Percentiles rank a stretch among this genome's conserved stretches.
Conservation (phyloP, 2,329 filamentous ascomycete species). For the Cladosporium austrohemisphaericum region DNA sequence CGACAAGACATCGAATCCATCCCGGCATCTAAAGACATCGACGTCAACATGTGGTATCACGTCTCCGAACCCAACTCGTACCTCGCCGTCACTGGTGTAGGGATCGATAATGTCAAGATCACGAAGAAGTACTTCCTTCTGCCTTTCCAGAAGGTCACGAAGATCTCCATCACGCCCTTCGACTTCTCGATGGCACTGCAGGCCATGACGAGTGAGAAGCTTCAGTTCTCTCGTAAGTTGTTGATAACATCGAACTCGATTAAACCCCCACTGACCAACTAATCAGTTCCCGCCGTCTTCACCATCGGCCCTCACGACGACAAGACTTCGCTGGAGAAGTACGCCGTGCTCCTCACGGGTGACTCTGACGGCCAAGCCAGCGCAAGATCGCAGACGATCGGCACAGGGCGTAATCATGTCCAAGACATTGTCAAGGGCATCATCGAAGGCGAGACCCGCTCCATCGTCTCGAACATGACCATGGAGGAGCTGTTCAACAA, state of each 20-base stretch:
- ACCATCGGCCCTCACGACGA: conserved; percentile 79
- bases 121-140: conserved; percentile 71
- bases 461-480: conserved; percentile 82
- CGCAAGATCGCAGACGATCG: conserved; percentile 35
- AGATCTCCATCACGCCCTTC: conserved; percentile 51
- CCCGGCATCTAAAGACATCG: neutral
- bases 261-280: neutral
- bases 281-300: conserved; percentile 70
- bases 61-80: conserved; percentile 76
- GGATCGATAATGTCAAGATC: conserved; percentile 70
- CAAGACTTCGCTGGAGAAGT: conserved; percentile 68
- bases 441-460: conserved; percentile 82
- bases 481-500: conserved; percentile 87
- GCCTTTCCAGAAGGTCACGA: conserved; percentile 60
- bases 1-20: neutral
- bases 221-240: conserved; percentile 59
- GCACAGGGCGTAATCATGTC: conserved; percentile 60
- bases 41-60: conserved; percentile 42
- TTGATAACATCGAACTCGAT: neutral
- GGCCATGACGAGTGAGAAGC: conserved; percentile 85
- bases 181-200: conserved; percentile 80
- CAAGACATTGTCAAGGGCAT: conserved; percentile 85
- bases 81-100: conserved; percentile 73
- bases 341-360: conserved; percentile 72
- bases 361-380: conserved; percentile 47